A percentile compares a stretch with the other conserved stretches of the same genome.
Evolutionary conservation across 169 alveolate species (phyloP).

Genomic region (Perkinsus marinus): DNA sequence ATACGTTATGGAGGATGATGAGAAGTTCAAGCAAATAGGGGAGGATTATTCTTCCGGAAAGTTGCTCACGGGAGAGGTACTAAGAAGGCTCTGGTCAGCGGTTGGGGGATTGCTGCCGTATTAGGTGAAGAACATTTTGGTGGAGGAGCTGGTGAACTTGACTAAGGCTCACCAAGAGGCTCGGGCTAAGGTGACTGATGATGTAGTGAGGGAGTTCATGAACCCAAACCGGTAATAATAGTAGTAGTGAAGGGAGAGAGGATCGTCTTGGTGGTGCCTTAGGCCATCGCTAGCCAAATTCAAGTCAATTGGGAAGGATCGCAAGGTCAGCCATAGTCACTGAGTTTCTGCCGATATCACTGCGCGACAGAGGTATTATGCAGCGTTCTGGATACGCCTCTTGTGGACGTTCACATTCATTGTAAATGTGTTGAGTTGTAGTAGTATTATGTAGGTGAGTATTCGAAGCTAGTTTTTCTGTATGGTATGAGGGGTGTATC

Average conservation of each 20-base stretch:
- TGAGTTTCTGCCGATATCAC: background rate
- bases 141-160: conserved; percentile 6
- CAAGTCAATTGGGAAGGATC: background rate
- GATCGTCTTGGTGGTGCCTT: background rate
- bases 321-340: background rate
- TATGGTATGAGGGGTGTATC: background rate
- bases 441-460: too few relatives aligned
- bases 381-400: too few relatives aligned
- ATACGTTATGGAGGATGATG: conserved; percentile 77
- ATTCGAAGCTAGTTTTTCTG: background rate
- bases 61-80: conserved; percentile 86
- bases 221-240: conserved; percentile 1
- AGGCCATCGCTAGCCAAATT: background rate
- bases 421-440: background rate
- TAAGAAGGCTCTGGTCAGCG: conserved; percentile 60
- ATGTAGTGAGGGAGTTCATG: conserved; percentile 17
- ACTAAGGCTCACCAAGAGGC: conserved; percentile 7
- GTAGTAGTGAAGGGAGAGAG: background rate
- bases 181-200: conserved; percentile 19
- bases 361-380: background rate
- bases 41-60: conserved; percentile 80
- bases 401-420: background rate
- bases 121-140: background rate
- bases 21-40: conserved; percentile 76
- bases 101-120: conserved; percentile 6